Conservation (phyloP, 2,329 filamentous ascomycete species). For the Diaporthe velutina region DNA sequence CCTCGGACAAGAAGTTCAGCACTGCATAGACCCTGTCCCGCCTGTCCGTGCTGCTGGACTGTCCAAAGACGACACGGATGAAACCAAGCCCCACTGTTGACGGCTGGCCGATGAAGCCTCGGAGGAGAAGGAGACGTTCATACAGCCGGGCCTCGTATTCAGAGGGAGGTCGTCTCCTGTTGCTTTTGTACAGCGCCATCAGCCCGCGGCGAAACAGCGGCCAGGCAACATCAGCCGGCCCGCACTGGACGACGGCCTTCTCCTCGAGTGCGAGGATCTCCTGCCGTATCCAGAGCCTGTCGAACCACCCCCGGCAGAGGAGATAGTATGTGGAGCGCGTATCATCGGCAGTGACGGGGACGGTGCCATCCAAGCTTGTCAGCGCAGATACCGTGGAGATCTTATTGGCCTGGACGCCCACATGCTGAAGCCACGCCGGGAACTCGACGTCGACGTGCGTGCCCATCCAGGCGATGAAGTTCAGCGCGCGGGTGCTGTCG, state of each 20-base stretch:
- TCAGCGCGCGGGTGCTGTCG: constrained; percentile 1
- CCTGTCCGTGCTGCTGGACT: constrained; percentile 4
- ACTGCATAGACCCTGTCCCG: constrained; percentile 27
- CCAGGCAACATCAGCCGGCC: neutral
- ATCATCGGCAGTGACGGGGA: neutral
- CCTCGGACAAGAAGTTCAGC: constrained; percentile 2
- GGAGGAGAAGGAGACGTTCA: neutral
- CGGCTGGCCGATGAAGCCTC: neutral
- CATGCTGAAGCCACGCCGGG: neutral
- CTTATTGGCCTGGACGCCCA: neutral
- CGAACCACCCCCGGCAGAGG: constrained; percentile 7
- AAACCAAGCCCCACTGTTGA: neutral
- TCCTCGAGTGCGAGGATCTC: constrained; percentile 39
- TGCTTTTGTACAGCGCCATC: neutral
- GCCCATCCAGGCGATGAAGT: neutral
- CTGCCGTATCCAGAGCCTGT: constrained; percentile 44
- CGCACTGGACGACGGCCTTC: constrained; percentile 20
- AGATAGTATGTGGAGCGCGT: neutral
- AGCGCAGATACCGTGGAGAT: neutral
- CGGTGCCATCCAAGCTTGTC: neutral
- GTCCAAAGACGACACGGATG: neutral
- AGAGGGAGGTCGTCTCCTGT: neutral
- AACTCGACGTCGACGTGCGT: neutral
- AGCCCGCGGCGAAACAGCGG: neutral
- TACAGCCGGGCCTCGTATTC: constrained; percentile 8